Base-by-base conservation (phyloP, 1,284 basidiomycete species). In the Termitomyces sp. region DNA sequence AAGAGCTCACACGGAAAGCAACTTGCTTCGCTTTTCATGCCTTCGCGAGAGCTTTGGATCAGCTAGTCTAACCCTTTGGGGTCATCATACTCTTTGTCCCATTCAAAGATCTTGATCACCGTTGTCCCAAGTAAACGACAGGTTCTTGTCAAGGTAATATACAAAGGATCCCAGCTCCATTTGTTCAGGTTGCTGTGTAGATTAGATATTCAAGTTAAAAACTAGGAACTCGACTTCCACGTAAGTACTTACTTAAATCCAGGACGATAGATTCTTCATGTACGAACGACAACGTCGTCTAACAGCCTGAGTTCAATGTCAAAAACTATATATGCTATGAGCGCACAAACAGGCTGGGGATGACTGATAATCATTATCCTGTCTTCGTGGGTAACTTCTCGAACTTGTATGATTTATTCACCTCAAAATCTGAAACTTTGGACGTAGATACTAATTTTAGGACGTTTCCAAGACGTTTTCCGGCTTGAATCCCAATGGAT, bases 1-100 rank as follows among this genome's bases (percentile, higher is more conserved):
- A 58, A 56, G 56, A 60, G 53, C 49, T 60, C 54, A 43, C 58
- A 60, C 31, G 58, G 56, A 38, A 47, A 28, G 33, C 56, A 58
- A 38, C 52, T 42, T 50, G 56, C 41, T 41, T 43, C 48, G 30
- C 46, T 55, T 52, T 57, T 57, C 58, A 60, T 60, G 39, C 38
- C 51, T 45, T 52, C 17, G 44, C 47, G 46, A 40, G 54, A 55
- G 55, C 38, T 52, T 46, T 47, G 47, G 36, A 26, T 47, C 21
- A 47, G 21, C 9, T 13, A 10, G 8, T 36, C 34, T 31, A 38
- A 13, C 33, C 43, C 12, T 46, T 46, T 46, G 12, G 33, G 15
- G 6, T 34, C 15, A 13, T 15, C 24, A 13, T 33, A 33, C 15
- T 34, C 33, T 34, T 15, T 34, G 33, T 34, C 33, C 13, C 33